phyloP scores from a whole-genome alignment of 306 rosid genomes.

The Betula pendula region DNA sequence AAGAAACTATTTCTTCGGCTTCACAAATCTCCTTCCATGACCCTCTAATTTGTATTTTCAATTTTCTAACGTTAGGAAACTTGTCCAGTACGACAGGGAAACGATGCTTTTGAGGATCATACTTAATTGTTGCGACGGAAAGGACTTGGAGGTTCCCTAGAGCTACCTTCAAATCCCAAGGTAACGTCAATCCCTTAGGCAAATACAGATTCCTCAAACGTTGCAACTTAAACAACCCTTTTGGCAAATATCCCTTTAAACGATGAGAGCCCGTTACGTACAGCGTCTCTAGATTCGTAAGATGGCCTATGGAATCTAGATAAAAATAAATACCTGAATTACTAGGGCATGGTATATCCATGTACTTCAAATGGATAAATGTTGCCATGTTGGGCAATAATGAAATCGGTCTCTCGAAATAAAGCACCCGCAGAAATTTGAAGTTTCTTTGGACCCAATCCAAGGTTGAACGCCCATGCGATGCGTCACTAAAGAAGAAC shows the following conservation, averaged over 20 bases:
- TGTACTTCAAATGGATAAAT: neutral
- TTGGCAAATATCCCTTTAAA: neutral
- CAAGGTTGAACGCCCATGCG: neutral
- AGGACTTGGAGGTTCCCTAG: neutral
- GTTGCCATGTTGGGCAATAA: neutral
- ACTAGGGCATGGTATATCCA: no score
- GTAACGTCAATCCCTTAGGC: neutral
- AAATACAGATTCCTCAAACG: neutral
- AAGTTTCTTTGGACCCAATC: neutral
- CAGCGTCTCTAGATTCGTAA: neutral
- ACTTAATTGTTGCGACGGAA: neutral
- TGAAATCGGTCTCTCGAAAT: no score
- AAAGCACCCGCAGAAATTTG: neutral
- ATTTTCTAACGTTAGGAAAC: no score
- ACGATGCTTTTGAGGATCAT: neutral
- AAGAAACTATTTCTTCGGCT: no score
- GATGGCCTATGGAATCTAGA: neutral
- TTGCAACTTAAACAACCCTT: neutral
- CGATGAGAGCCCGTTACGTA: no score
- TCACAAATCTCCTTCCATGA: no score
- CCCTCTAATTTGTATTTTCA: no score
- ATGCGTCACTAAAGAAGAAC: neutral
- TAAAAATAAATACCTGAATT: accelerated
- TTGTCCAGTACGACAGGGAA: neutral
- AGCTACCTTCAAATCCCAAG: no score